Conservation (phyloP, 2,329 filamentous ascomycete genomes). For the Ascochyta fabae region DNA sequence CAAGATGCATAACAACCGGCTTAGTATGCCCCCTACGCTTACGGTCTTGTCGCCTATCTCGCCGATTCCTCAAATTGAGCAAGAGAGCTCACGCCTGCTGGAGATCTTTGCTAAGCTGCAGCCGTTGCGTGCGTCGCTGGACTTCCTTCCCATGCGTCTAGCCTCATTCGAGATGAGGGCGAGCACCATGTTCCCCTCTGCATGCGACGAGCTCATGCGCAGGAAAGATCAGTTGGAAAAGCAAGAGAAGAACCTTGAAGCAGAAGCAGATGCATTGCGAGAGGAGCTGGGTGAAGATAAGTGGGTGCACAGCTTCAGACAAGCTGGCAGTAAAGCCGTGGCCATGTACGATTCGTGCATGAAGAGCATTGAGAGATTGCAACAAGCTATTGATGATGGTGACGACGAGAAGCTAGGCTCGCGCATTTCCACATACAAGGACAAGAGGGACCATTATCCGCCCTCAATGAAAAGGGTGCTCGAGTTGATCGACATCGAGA, state of each 20-base stretch:
- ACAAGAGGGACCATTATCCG: conserved; percentile 92
- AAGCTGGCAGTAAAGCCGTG: conserved; percentile 86
- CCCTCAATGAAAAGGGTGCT: conserved; percentile 91
- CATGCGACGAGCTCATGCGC: conserved; percentile 85
- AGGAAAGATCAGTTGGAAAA: conserved; percentile 76
- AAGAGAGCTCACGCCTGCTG: conserved; percentile 87
- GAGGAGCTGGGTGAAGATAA: conserved; percentile 93
- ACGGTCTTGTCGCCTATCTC: conserved; percentile 66
- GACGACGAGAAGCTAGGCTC: conserved; percentile 66
- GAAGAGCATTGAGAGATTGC: conserved; percentile 81
- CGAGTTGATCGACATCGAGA: conserved; percentile 92
- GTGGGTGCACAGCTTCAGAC: conserved; percentile 94
- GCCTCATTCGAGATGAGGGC: conserved; percentile 84
- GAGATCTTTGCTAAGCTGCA: conserved; percentile 96
- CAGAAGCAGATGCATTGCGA: conserved; percentile 85
- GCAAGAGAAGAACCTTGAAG: conserved; percentile 87
- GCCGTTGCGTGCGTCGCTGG: conserved; percentile 86
- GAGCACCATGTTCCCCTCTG: conserved; percentile 80
- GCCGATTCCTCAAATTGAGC: conserved; percentile 61
- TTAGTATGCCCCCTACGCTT: conserved; percentile 69
- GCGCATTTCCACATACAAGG: conserved; percentile 90
- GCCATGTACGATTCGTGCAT: conserved; percentile 98
- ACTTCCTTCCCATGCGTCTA: conserved; percentile 94
- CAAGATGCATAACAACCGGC: conserved; percentile 66
- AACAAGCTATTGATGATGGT: conserved; percentile 77